Base-by-base conservation (phyloP, 352 stramenopile species). In the Phytopythium aichiense region DNA sequence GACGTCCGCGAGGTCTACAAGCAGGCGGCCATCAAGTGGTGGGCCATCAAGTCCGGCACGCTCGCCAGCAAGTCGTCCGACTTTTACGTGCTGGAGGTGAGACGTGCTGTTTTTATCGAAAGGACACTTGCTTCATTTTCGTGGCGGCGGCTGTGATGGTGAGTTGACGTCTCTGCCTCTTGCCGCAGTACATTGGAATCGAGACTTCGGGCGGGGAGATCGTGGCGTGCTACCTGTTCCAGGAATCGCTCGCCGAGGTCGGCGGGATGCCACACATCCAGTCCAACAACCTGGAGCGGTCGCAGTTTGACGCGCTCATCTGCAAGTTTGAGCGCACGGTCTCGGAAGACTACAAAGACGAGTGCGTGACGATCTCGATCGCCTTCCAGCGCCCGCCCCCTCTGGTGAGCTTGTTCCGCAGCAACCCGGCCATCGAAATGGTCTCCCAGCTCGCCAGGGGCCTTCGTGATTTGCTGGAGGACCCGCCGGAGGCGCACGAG, bases 11-110 rank as follows among this genome's bases (percentile, higher is more conserved):
- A 92, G 53, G 74, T 89, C 65, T 92, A 92, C 79, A 95, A 95
- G 73, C 87, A 93, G 56, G 83, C 84, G 4, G 71, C 84, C 33
- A 92, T 95, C 69, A 95, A 95, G 73, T 95, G 87, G 87, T 95
- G 84, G 83, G 84, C 87, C 23, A 84, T 92, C 65, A 92, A 93
- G 66, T 95, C 87, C 1, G 83, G 86, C 35, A 74, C 80, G 12
- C 69, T 92, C 16, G 83, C 74, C 40, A 89, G 67, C 70, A 95
- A 95, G 54, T 90, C 87, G 45, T 88, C 81, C 11, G 87, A 95
- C 55, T 93, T 92, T 63, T 92, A 94, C 68, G 81, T 93, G 13
- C 68, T 95, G 45, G 87, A 95, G 72, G 72, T 80, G 35, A 56
- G n/a, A n/a, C 46, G 72, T 75, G 25, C 25, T n/a, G 51, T 76